Evolutionary conservation across 1,139 yeast species (phyloP).

Genomic region (Zygosaccharomyces sapae): DNA sequence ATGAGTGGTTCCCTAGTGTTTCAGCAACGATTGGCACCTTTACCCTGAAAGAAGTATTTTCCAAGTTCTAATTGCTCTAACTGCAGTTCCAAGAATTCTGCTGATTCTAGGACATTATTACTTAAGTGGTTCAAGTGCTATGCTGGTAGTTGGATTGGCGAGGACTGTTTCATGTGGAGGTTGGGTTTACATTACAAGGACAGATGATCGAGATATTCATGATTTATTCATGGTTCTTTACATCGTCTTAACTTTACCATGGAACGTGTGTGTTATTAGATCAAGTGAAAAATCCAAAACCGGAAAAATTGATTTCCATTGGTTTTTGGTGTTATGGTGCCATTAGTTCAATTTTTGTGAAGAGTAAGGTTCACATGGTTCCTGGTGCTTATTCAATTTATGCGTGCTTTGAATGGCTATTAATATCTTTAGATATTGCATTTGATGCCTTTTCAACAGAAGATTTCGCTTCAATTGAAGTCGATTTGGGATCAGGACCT

Average conservation of each 20-base stretch:
- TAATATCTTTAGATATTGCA: constrained; percentile 74
- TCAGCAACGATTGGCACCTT: constrained; percentile 93
- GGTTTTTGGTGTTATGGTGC: constrained; percentile 63
- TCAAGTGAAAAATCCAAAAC: constrained; percentile 51
- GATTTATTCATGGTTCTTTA: constrained; percentile 92
- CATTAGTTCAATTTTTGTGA: constrained; percentile 85
- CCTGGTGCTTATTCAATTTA: constrained; percentile 95
- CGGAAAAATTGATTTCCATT: constrained; percentile 53
- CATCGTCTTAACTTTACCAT: constrained; percentile 83
- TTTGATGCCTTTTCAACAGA: constrained; percentile 76
- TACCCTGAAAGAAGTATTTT: constrained; percentile 93
- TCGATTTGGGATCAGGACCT: constrained; percentile 16
- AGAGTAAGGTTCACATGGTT: constrained; percentile 80
- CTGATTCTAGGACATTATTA: constrained; percentile 58
- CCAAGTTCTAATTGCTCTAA: constrained; percentile 72
- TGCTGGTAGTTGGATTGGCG: constrained; percentile 54
- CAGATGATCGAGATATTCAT: constrained; percentile 95
- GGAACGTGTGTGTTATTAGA: constrained; percentile 64
- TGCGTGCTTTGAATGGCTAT: constrained; percentile 92
- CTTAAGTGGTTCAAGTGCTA: constrained; percentile 28
- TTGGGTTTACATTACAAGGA: constrained; percentile 97
- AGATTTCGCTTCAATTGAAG: constrained; percentile 52
- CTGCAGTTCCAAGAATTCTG: constrained; percentile 86
- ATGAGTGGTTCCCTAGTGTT: constrained; percentile 98
- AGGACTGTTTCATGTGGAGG: constrained; percentile 97